Base-by-base conservation (phyloP, 2,329 filamentous ascomycete species). In the Aspergillus awamori region DNA sequence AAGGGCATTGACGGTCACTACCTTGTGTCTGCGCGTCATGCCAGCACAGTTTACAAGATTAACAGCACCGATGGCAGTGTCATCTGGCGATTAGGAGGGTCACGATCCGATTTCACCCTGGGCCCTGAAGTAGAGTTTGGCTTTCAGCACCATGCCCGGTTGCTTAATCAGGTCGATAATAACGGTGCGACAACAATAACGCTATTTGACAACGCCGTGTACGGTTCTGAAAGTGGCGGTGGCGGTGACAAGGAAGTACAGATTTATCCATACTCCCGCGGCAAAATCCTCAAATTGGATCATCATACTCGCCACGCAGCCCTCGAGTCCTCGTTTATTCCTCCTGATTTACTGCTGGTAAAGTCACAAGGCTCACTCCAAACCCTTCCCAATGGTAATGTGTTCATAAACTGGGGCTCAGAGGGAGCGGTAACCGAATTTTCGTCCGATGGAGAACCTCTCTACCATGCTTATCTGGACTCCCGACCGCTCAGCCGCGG, bases 271-370 rank as follows among this genome's bases (percentile, higher is more conserved):
- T 74, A 80, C 47, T 80, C 79, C 1, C 74, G 79, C 24, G 80
- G 80, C 4, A 75, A 81, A 71, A 78, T 80, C 64, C 73, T 83
- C 62, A 71, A 66, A 13, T 75, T 83, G 57, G 79, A 83, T 70
- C 80, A 80, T 59, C 74, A 76, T 53, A 5, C 51, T 45, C 48
- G 63, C 7, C 57, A 61, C 5, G 59, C 59, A 1, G 43, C 38
- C 1, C 53, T 62, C 22, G 45, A 59, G 10, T 57, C 59, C 28
- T 57, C 61, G 11, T 63, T 60, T 49, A 49, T 54, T 2, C 63
- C 65, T 0, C 65, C 74, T 0, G 69, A 70, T 38, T 59, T 65
- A 6, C 58, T 75, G 5, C 60, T 59, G 1, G 59, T 66, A 1
- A 26, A 38, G 8, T 64, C 60, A 4, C 70, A 72, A 47, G 73